A percentile compares a stretch with the other conserved stretches of the same genome.
phyloP scores from a whole-genome alignment of 2,329 filamentous ascomycete genomes.

The Diaporthe sp. region DNA sequence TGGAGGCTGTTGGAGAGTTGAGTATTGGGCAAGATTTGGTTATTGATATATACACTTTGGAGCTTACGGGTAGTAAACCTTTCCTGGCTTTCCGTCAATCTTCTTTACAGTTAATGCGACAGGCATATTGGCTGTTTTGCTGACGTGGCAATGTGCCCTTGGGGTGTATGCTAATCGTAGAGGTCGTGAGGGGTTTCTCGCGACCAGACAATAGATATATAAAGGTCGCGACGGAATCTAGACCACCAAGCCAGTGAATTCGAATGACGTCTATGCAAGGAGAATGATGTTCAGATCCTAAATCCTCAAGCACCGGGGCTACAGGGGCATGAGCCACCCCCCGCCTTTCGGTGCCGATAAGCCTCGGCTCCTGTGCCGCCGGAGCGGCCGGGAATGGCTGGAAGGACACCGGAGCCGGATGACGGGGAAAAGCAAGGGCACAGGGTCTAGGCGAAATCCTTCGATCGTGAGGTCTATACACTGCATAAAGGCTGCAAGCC shows the following conservation, averaged over 20 bases:
- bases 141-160: neutral
- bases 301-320: neutral
- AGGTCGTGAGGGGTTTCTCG: too few relatives aligned
- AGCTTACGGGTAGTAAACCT: slow-evolving; percentile 84
- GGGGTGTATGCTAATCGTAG: neutral
- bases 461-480: neutral
- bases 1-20: slow-evolving; percentile 56
- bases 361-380: slow-evolving; percentile 21
- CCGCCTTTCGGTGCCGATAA: slow-evolving; percentile 15
- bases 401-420: neutral
- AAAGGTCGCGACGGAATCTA: neutral
- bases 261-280: slow-evolving; percentile 5
- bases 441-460: neutral
- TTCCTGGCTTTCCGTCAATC: slow-evolving; percentile 83
- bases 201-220: neutral
- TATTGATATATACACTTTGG: neutral
- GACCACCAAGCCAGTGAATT: too few relatives aligned
- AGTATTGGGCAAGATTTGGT: neutral
- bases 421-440: neutral
- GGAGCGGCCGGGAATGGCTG: neutral
- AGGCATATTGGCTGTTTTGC: slow-evolving; percentile 53
- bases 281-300: neutral
- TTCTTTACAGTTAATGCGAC: slow-evolving; percentile 72
- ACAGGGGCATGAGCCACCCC: neutral
- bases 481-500: neutral